Conservation (phyloP, 345 rosid genomes). For the Salix caprea region DNA sequence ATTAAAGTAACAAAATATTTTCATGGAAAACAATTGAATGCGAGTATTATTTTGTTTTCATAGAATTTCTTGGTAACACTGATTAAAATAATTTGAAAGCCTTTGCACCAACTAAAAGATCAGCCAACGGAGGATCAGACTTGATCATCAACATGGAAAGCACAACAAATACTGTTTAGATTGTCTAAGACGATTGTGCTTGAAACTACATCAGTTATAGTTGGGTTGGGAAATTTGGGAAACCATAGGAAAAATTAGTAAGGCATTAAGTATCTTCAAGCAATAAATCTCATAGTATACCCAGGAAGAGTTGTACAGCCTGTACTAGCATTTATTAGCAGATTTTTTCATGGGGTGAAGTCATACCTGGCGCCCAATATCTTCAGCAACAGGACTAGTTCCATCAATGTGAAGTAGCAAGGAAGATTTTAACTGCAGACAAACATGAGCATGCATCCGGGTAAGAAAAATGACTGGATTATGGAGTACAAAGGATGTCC, state of each 20-base stretch:
- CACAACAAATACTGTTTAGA: not conserved
- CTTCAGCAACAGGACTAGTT: conserved; percentile 90
- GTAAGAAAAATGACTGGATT: not conserved
- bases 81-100: not conserved
- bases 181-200: not conserved
- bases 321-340: not conserved
- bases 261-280: not conserved
- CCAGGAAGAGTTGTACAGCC: not conserved
- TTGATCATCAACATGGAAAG: not conserved
- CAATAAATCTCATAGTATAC: not conserved
- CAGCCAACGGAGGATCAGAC: not conserved
- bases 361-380: conserved; percentile 94
- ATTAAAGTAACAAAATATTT: not conserved
- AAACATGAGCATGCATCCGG: not conserved
- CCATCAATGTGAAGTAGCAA: conserved; percentile 94
- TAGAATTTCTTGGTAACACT: not conserved
- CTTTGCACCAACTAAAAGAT: not conserved
- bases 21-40: not conserved
- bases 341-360: not conserved
- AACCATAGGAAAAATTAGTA: not conserved
- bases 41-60: not conserved
- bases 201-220: not conserved
- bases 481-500: not conserved
- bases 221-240: not conserved
- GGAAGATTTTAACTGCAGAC: conserved; percentile 80